Conservation (phyloP, 176 grass and related monocot genomes). For the Echinochloa phyllopogon region DNA sequence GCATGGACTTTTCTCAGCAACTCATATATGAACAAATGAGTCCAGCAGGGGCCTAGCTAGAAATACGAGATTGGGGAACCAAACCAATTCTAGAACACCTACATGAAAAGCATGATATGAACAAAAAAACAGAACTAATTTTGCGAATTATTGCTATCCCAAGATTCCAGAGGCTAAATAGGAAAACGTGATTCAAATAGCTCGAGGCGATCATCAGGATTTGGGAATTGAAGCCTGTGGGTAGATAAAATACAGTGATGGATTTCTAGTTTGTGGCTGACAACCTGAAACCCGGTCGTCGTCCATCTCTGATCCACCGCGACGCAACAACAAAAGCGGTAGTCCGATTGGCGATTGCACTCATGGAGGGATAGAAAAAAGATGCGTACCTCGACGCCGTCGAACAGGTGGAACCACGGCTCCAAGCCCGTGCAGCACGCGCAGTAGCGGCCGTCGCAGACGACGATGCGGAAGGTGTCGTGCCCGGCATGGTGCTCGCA, state of each 20-base stretch:
- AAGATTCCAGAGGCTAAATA: not conserved
- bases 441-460: not conserved
- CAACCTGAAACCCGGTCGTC: not conserved
- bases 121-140: not conserved
- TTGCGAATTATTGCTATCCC: not conserved
- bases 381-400: not conserved
- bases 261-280: not conserved
- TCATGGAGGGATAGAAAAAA: not conserved
- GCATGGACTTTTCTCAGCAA: not conserved
- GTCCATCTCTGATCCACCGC: not conserved
- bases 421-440: not conserved
- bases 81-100: not conserved
- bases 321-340: not conserved
- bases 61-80: too few species aligned
- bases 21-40: not conserved
- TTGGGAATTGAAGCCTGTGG: not conserved
- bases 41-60: not conserved
- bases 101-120: not conserved
- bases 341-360: not conserved
- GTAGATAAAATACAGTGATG: not conserved
- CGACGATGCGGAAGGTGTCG: conserved; percentile 14
- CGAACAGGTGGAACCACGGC: not conserved
- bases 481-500: conserved; percentile 20
- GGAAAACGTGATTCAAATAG: not conserved
- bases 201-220: not conserved